phyloP scores from a whole-genome alignment of 371 early-diverging fungal species.

The Mortierella sp. region DNA sequence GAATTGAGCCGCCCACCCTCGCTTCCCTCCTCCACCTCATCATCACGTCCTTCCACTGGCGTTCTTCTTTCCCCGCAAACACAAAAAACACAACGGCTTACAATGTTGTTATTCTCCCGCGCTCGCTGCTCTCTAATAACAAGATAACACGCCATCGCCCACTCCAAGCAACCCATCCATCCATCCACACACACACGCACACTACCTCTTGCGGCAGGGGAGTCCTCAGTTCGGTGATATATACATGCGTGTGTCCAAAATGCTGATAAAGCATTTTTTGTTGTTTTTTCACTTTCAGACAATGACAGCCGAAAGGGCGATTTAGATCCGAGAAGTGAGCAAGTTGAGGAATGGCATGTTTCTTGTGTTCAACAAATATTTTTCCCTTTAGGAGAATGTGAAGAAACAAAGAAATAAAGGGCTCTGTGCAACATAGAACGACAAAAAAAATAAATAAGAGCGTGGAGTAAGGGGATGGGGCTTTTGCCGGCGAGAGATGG shows the following conservation, averaged over 20 bases:
- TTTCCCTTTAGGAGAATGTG: no score
- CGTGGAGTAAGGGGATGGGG: not conserved
- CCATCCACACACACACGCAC: not conserved
- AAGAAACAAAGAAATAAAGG: not conserved
- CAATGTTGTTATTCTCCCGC: not conserved
- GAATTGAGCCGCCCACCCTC: not conserved
- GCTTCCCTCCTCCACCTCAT: not conserved
- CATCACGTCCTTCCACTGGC: not conserved
- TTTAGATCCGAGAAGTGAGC: no score
- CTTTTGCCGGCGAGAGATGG: not conserved
- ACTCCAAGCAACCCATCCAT: not conserved
- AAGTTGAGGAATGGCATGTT: not conserved
- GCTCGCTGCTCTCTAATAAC: not conserved
- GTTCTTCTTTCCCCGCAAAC: no score
- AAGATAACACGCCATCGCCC: not conserved
- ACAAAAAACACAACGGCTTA: not conserved
- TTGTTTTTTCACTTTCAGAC: not conserved
- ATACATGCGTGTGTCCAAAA: not conserved
- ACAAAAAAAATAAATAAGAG: not conserved
- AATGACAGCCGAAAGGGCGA: no score
- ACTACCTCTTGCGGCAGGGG: not conserved
- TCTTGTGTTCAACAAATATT: not conserved
- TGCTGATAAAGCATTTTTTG: conserved; percentile 16
- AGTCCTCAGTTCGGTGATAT: not conserved
- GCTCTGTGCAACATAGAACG: conserved; percentile 6